Percentiles rank a stretch among this genome's conserved stretches.
Conservation (phyloP, 106 monocot species). For the Allium fistulosum region DNA sequence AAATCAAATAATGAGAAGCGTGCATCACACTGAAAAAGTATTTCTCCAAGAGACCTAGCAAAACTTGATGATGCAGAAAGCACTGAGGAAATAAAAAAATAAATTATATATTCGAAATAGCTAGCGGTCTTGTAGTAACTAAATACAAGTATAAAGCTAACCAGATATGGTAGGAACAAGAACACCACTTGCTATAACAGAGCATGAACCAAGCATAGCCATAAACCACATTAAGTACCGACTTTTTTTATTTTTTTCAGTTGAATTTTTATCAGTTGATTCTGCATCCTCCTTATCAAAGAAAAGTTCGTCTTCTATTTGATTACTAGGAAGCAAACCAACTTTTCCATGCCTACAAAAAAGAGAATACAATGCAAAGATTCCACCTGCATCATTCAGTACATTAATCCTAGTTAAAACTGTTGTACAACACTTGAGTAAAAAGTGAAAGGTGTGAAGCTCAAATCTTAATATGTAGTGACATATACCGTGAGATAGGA, state of each 20-base stretch:
- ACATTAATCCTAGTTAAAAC: too few species aligned
- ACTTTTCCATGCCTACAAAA: slow-evolving; percentile 18
- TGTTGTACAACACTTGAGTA: too few species aligned
- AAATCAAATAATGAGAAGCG: too few species aligned
- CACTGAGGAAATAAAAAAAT: neutral
- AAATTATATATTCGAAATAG: neutral
- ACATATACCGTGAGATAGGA: too few species aligned
- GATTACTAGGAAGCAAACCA: slow-evolving; percentile 10
- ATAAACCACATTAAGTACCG: slow-evolving; percentile 15
- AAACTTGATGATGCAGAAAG: slow-evolving; percentile 6
- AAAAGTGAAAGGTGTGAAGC: too few species aligned
- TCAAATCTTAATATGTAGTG: too few species aligned
- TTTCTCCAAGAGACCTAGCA: slow-evolving; percentile 4
- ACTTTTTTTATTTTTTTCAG: slow-evolving; percentile 8
- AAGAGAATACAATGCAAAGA: slow-evolving; percentile 26
- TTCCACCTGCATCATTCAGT: slow-evolving; percentile 18
- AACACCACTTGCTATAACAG: slow-evolving; percentile 17
- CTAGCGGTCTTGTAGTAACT: neutral
- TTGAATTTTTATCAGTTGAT: neutral
- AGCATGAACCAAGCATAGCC: slow-evolving; percentile 21
- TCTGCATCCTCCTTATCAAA: neutral
- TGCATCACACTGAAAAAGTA: neutral
- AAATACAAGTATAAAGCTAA: neutral
- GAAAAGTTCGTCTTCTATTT: slow-evolving; percentile 5
- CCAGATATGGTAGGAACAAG: slow-evolving; percentile 26